Conservation (phyloP, 768 basidiomycete species). For the Leucocoprinus sp. region DNA sequence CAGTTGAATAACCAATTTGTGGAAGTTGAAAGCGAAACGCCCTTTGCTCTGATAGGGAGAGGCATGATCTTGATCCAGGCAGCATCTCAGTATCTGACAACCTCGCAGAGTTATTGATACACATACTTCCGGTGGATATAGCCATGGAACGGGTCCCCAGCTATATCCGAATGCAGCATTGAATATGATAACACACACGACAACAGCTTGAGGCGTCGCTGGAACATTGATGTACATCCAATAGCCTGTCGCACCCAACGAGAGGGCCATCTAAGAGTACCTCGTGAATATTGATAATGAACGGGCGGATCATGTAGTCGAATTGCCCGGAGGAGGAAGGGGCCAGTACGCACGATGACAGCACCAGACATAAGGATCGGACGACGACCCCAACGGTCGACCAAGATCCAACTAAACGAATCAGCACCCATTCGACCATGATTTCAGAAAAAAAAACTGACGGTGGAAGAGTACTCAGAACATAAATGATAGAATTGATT, state of each 20-base stretch:
- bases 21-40: slow-evolving; percentile 91
- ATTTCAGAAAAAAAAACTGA: slow-evolving; percentile 27
- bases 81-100: neutral
- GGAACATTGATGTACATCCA: slow-evolving; percentile 90
- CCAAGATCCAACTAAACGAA: slow-evolving; percentile 75
- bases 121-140: slow-evolving; percentile 77
- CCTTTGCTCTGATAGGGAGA: slow-evolving; percentile 82
- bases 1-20: slow-evolving; percentile 89
- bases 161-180: slow-evolving; percentile 93
- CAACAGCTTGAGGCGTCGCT: slow-evolving; percentile 80
- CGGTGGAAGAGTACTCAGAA: slow-evolving; percentile 78
- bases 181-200: slow-evolving; percentile 82
- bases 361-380: slow-evolving; percentile 84
- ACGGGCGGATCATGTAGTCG: neutral
- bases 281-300: neutral
- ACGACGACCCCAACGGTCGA: slow-evolving; percentile 86
- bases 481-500: slow-evolving; percentile 79
- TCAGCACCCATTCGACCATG: neutral
- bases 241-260: slow-evolving; percentile 78
- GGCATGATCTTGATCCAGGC: slow-evolving; percentile 66
- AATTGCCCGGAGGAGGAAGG: neutral
- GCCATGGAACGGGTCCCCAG: slow-evolving; percentile 87
- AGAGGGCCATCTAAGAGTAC: slow-evolving; percentile 61
- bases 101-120: neutral
- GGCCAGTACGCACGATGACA: slow-evolving; percentile 44